Evolutionary conservation across 257 asterid species (phyloP).

Genomic region (Petrea volubilis): DNA sequence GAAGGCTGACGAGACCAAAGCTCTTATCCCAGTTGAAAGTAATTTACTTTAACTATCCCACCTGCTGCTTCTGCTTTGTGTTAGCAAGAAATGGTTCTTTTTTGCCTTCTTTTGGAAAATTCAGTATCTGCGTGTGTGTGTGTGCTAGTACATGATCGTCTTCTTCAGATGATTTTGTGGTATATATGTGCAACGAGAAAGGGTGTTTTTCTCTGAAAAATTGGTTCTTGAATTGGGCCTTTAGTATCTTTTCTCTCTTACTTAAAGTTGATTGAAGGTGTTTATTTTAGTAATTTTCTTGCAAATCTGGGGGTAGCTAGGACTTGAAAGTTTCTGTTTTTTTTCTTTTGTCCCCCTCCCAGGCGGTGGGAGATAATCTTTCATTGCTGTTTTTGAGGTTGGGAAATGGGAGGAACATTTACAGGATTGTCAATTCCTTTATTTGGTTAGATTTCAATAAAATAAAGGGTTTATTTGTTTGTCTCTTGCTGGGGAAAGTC

Average conservation of each 20-base stretch:
- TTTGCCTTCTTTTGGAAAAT: neutral
- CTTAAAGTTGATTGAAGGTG: neutral
- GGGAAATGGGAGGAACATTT: neutral
- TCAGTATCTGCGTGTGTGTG: too few species aligned
- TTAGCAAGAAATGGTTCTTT: neutral
- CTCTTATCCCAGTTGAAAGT: constrained; percentile 46
- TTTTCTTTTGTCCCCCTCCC: neutral
- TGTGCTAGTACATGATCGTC: neutral
- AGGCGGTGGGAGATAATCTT: neutral
- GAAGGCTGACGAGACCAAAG: constrained; percentile 44
- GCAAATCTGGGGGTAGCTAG: neutral
- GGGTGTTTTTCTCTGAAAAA: neutral
- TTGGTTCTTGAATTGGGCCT: constrained; percentile 7
- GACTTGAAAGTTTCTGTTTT: neutral
- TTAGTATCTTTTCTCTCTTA: neutral
- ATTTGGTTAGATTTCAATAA: neutral
- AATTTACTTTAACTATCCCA: constrained; percentile 13
- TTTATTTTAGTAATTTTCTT: neutral
- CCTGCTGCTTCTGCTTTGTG: neutral
- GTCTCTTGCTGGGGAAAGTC: neutral
- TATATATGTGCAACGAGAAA: neutral
- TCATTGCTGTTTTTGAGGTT: neutral
- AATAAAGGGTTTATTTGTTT: neutral
- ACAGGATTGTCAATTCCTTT: neutral
- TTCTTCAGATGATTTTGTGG: neutral